A percentile compares a stretch with the other conserved stretches of the same genome.
Evolutionary conservation across 176 grass and related monocot genomes (phyloP).

Genomic region (Carex parvula): DNA sequence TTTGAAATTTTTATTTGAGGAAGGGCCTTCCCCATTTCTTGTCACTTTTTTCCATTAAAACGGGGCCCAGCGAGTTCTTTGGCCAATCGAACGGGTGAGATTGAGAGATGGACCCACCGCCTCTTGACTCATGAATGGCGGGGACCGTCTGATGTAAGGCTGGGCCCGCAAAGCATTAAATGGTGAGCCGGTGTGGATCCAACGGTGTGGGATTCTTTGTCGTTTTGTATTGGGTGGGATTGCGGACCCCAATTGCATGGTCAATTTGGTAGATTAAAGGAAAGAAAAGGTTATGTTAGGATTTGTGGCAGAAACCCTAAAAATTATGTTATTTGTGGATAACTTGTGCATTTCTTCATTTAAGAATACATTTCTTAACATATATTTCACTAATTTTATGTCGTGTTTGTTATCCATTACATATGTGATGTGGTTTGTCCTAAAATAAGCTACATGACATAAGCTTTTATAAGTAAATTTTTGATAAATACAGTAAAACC

Average conservation of each 20-base stretch:
- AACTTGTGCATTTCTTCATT: neutral
- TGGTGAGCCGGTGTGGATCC: slow-evolving; percentile 40
- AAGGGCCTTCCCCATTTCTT: neutral
- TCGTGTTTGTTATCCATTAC: neutral
- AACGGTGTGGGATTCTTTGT: slow-evolving; percentile 38
- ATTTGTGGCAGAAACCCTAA: neutral
- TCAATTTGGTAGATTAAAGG: slow-evolving; percentile 27
- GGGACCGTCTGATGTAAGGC: slow-evolving; percentile 47
- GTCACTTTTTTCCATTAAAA: slow-evolving; percentile 37
- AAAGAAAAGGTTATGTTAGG: neutral
- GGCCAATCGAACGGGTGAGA: slow-evolving; percentile 30
- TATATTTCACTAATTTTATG: neutral
- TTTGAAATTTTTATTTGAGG: too few relatives aligned
- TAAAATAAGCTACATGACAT: neutral
- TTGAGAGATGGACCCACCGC: slow-evolving; percentile 47
- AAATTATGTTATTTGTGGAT: neutral
- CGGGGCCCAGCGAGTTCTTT: slow-evolving; percentile 31
- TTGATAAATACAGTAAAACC: too few relatives aligned
- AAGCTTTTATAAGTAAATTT: neutral
- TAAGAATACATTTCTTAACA: neutral
- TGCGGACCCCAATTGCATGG: slow-evolving; percentile 13
- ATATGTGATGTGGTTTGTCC: neutral
- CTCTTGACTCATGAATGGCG: slow-evolving; percentile 30
- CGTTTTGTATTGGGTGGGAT: slow-evolving; percentile 31
- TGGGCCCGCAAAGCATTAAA: slow-evolving; percentile 40